Percentiles rank a stretch among this genome's conserved stretches.
phyloP scores from a whole-genome alignment of 2,329 filamentous ascomycete genomes.

The Didymella pomorum region DNA sequence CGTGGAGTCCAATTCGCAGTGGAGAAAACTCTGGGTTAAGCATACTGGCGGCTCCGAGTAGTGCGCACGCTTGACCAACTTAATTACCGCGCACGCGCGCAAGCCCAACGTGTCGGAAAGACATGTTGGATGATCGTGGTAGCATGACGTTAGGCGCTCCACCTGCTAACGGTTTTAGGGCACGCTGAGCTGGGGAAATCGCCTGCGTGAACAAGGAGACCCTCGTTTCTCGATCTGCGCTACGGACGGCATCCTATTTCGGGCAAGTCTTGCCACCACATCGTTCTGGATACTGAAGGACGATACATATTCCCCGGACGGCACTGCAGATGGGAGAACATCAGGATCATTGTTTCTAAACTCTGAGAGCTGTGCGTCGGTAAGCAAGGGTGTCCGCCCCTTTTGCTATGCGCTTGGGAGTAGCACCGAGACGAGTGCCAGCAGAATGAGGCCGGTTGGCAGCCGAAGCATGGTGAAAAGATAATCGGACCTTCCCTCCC shows the following conservation, averaged over 20 bases:
- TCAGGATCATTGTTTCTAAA: not conserved
- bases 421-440: not conserved
- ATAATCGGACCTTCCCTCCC: slow-evolving; percentile 12
- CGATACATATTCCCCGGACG: not conserved
- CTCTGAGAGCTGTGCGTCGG: not conserved
- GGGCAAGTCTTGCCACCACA: slow-evolving; percentile 2
- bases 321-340: not conserved
- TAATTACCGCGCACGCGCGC: slow-evolving; percentile 21
- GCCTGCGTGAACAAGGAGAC: not conserved
- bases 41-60: slow-evolving; percentile 3
- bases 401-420: not conserved
- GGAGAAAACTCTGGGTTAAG: slow-evolving; percentile 16
- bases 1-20: slow-evolving; percentile 2
- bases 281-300: not conserved
- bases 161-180: slow-evolving; percentile 1
- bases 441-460: slow-evolving; percentile 12
- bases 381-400: not conserved
- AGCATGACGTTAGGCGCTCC: slow-evolving; percentile 17
- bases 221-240: slow-evolving; percentile 6
- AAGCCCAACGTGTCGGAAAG: slow-evolving; percentile 18
- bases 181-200: slow-evolving; percentile 11
- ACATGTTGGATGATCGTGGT: slow-evolving; percentile 10
- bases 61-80: slow-evolving; percentile 3
- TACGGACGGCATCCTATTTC: slow-evolving; percentile 6
- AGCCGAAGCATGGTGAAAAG: slow-evolving; percentile 5